These are phyloP conservation scores for Gremmenia infestans DNA, from an alignment of 2,329 filamentous ascomycete species.

Conservation along the genomic window DNA sequence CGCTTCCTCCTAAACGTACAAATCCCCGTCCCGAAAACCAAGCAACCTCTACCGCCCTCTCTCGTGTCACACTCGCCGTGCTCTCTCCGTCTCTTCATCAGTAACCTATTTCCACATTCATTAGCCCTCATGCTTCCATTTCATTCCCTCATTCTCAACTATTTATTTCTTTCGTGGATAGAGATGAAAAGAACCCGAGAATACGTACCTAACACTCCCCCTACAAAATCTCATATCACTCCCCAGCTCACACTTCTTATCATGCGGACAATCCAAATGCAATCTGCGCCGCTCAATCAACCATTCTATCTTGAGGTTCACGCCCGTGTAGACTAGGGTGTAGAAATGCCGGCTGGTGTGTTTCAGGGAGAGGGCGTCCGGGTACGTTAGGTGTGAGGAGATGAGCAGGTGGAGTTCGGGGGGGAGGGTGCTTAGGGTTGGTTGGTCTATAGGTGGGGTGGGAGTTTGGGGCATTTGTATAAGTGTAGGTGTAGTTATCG, in stretches of 20 bases:
- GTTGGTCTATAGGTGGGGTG: neutral
- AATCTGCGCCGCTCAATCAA: constrained; percentile 57
- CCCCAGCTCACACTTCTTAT: constrained; percentile 50
- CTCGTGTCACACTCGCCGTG: constrained; percentile 53
- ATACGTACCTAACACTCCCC: constrained; percentile 50
- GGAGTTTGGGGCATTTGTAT: neutral
- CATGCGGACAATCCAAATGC: constrained; percentile 61
- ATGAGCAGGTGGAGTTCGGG: constrained; percentile 64
- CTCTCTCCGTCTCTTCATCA: constrained; percentile 55
- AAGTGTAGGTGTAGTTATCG: too few relatives aligned
- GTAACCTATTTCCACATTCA: constrained; percentile 35
- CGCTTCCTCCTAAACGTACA: constrained; percentile 18
- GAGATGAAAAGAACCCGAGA: neutral
- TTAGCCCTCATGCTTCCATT: neutral
- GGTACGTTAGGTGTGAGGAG: constrained; percentile 56
- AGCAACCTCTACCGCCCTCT: constrained; percentile 26
- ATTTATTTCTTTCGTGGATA: too few relatives aligned
- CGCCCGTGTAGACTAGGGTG: constrained; percentile 58
- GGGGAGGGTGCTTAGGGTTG: constrained; percentile 42
- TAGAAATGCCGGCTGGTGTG: constrained; percentile 62
- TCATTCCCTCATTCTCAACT: neutral
- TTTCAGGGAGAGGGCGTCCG: constrained; percentile 66
- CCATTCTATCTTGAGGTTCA: constrained; percentile 64
- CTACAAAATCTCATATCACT: constrained; percentile 57
- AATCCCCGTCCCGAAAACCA: constrained; percentile 26